These are phyloP conservation scores for Pleoardoris graminearum DNA, from an alignment of 2,329 filamentous ascomycete genomes.

Conservation along the genomic window DNA sequence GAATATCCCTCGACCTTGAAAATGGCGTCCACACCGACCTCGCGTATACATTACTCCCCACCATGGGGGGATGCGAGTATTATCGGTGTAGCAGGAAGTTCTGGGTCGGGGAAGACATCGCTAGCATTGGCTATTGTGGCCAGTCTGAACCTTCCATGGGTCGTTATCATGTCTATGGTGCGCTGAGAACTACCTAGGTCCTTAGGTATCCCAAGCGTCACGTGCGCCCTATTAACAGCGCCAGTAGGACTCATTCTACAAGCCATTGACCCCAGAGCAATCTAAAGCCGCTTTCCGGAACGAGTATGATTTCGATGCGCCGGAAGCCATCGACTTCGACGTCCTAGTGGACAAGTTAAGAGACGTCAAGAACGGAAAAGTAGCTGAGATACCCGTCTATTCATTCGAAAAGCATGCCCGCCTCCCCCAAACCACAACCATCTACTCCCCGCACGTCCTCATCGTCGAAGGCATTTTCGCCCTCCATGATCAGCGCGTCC, in stretches of 20 bases:
- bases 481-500: conserved; percentile 81
- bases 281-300: conserved; percentile 82
- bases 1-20: conserved; percentile 3
- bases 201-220: conserved; percentile 18
- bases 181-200: conserved; percentile 13
- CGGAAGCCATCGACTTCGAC: conserved; percentile 94
- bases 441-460: conserved; percentile 95
- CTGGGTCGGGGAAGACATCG: conserved; percentile 93
- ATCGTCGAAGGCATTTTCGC: conserved; percentile 97
- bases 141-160: conserved; percentile 91
- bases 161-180: conserved; percentile 96
- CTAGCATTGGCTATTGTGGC: conserved; percentile 89
- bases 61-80: conserved; percentile 97
- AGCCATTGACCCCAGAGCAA: conserved; percentile 77
- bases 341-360: conserved; percentile 75
- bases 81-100: conserved; percentile 93
- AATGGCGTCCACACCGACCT: conserved; percentile 30
- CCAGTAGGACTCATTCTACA: conserved; percentile 91
- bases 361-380: conserved; percentile 86
- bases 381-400: conserved; percentile 90
- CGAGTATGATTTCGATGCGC: conserved; percentile 95
- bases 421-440: conserved; percentile 75
- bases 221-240: conserved; percentile 25
- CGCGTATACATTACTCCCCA: conserved; percentile 75
- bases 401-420: conserved; percentile 92